These are phyloP conservation scores for Medicago arabica DNA, from an alignment of 306 rosid genomes.

Conservation along the genomic window DNA sequence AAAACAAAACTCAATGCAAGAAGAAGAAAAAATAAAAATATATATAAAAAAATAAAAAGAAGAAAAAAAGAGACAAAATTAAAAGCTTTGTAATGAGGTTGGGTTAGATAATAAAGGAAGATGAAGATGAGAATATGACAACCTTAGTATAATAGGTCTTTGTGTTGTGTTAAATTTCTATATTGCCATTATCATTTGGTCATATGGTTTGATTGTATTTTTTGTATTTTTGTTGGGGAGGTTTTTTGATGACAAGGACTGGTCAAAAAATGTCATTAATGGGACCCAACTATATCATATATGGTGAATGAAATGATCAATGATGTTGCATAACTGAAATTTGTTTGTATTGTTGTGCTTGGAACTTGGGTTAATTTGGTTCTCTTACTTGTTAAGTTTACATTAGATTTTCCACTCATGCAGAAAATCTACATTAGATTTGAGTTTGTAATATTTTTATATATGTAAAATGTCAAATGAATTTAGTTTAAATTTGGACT, in stretches of 20 bases:
- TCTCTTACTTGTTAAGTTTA: not conserved
- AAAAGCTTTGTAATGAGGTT: slow-evolving; percentile 46
- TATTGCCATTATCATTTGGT: slow-evolving; percentile 42
- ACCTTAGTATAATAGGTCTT: slow-evolving; percentile 32
- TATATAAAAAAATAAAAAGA: not conserved
- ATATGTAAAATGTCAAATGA: too few species aligned
- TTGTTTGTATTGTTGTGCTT: not conserved
- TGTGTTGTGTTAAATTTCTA: slow-evolving; percentile 20
- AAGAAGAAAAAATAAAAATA: not conserved
- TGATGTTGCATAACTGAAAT: not conserved
- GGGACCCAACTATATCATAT: slow-evolving; percentile 37
- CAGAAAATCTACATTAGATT: too few species aligned
- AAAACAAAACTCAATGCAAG: slow-evolving; percentile 59
- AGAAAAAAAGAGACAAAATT: slow-evolving; percentile 34
- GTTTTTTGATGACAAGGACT: slow-evolving; percentile 17
- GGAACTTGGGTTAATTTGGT: slow-evolving; percentile 16
- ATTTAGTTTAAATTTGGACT: too few species aligned
- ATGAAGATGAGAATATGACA: slow-evolving; percentile 50
- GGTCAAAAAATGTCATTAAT: slow-evolving; percentile 41
- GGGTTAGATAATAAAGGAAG: slow-evolving; percentile 54
- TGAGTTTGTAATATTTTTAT: too few species aligned
- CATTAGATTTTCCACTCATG: too few species aligned
- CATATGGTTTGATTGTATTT: not conserved
- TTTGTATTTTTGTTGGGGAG: slow-evolving; percentile 5
- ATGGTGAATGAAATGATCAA: slow-evolving; percentile 7